Evolutionary conservation across 345 rosid genomes (phyloP).

Genomic region (Citrus glauca): DNA sequence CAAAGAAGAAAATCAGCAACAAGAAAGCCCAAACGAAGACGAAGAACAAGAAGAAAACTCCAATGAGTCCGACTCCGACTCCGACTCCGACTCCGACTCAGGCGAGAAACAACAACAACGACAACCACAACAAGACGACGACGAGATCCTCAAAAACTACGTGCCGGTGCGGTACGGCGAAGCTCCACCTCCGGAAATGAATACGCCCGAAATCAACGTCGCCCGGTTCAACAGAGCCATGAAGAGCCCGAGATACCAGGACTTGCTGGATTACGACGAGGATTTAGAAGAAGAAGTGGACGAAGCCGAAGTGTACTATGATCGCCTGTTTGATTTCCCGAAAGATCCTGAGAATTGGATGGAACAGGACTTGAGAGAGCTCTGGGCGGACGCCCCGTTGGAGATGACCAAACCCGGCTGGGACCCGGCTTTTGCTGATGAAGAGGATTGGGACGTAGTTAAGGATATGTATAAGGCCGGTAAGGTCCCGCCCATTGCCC

Average conservation of each 20-base stretch:
- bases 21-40: neutral
- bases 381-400: constrained; percentile 79
- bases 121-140: constrained; percentile 17
- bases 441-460: constrained; percentile 67
- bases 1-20: constrained; percentile 21
- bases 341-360: constrained; percentile 72
- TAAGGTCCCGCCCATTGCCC: constrained; percentile 66
- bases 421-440: constrained; percentile 90
- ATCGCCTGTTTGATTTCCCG: constrained; percentile 66
- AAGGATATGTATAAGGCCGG: constrained; percentile 52
- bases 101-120: constrained; percentile 23
- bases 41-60: constrained; percentile 2
- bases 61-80: constrained; percentile 19
- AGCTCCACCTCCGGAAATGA: constrained; percentile 27
- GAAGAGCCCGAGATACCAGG: constrained; percentile 35
- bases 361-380: constrained; percentile 75
- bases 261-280: constrained; percentile 3
- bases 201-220: constrained; percentile 51
- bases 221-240: constrained; percentile 37
- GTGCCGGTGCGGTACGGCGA: constrained; percentile 36
- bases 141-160: constrained; percentile 3
- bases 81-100: constrained; percentile 28
- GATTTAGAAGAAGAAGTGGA: constrained; percentile 44
- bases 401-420: constrained; percentile 67
- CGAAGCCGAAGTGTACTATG: constrained; percentile 18